Conservation (phyloP, 169 alveolate species). For the Eimeria falciformis region DNA sequence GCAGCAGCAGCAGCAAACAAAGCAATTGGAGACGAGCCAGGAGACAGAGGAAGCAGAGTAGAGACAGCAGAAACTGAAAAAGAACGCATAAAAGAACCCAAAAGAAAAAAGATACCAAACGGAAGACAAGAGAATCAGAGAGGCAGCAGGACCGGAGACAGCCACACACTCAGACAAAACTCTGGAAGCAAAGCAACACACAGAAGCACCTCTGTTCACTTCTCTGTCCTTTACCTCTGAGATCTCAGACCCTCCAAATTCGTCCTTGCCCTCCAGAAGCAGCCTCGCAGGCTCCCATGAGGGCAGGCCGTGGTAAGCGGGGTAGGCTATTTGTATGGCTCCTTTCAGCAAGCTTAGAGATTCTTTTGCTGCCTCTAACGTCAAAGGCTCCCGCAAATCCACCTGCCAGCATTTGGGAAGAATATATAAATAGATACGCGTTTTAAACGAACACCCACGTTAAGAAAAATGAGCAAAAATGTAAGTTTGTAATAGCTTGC, state of each 20-base stretch:
- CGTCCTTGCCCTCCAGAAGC: constrained; percentile 91
- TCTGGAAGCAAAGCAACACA: too few species aligned
- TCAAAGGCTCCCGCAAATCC: constrained; percentile 81
- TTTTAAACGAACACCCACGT: too few species aligned
- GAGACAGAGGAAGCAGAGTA: constrained; percentile 3
- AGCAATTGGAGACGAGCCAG: not conserved
- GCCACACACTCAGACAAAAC: too few species aligned
- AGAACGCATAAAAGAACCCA: too few species aligned
- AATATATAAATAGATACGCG: too few species aligned
- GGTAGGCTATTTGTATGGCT: constrained; percentile 95
- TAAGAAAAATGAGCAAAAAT: too few species aligned
- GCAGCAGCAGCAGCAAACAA: not conserved
- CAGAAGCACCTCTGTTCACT: too few species aligned
- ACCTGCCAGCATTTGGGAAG: constrained; percentile 84
- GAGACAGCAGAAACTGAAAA: not conserved
- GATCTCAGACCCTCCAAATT: constrained; percentile 80
- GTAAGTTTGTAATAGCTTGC: too few species aligned
- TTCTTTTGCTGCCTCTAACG: constrained; percentile 84
- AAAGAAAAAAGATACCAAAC: too few species aligned
- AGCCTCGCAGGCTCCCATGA: constrained; percentile 94
- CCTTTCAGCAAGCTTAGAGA: constrained; percentile 91
- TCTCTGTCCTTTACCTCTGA: constrained; percentile 6
- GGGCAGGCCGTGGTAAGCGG: constrained; percentile 95
- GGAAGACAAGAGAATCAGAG: too few species aligned
- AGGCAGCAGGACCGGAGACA: too few species aligned